Evolutionary conservation across 768 basidiomycete species (phyloP).

Genomic region (Rhizopogon vesiculosus): DNA sequence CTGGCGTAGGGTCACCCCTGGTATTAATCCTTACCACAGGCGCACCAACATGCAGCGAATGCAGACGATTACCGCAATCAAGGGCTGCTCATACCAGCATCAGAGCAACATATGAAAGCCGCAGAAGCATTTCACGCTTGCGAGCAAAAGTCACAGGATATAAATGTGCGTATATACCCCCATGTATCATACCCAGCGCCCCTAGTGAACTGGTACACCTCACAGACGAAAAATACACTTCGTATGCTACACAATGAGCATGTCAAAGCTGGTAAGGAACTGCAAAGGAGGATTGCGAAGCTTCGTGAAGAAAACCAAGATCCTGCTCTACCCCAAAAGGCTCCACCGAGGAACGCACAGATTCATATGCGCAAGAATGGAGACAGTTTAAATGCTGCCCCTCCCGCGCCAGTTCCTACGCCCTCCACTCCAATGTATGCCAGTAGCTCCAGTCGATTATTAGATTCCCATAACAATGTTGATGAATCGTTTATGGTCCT

Average conservation of each 20-base stretch:
- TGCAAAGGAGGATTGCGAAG: constrained; percentile 67
- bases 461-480: constrained; percentile 58
- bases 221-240: constrained; percentile 72
- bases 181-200: neutral
- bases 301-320: constrained; percentile 75
- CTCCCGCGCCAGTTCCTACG: constrained; percentile 24
- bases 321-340: constrained; percentile 65
- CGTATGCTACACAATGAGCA: constrained; percentile 75
- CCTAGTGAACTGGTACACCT: constrained; percentile 7
- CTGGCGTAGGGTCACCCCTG: neutral
- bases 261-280: constrained; percentile 61
- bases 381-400: constrained; percentile 10
- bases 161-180: constrained; percentile 47
- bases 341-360: constrained; percentile 20
- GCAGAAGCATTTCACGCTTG: constrained; percentile 73
- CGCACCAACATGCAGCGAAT: constrained; percentile 77
- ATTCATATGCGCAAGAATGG: constrained; percentile 18
- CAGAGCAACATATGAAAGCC: constrained; percentile 71
- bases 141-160: constrained; percentile 67
- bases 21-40: constrained; percentile 37
- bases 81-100: constrained; percentile 67
- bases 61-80: constrained; percentile 67
- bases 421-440: constrained; percentile 46
- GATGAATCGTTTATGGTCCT: constrained; percentile 90
- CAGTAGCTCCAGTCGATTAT: constrained; percentile 27